Evolutionary conservation across 176 grass and related monocot genomes (phyloP), one percentile per base, ranked within the genome.

Genomic region (Triticum turgidum): DNA sequence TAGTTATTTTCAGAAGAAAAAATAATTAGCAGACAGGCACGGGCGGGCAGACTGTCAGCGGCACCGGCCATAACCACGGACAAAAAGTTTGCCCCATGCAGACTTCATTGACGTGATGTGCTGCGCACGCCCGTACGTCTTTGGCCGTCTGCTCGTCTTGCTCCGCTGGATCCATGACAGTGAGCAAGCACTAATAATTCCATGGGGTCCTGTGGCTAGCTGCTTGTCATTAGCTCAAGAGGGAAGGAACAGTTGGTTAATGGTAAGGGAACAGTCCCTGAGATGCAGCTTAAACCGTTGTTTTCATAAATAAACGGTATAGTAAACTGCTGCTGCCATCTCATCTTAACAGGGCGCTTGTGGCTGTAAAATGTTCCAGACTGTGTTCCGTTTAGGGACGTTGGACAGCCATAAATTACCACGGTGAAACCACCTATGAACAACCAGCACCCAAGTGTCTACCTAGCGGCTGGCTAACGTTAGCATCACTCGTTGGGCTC

Each of bases 31-130:
- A 74, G 37, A 29, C 27, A 52, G 70, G 13, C 24, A 30, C 42
- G 49, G 73, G 62, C 61, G 12, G 18, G 33, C 56, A 5, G 39
- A 65, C 11, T 11, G 59, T 77, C 72, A 70, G 49, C 13, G 52
- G 38, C 61, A 30, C 51, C 29, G 29, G 29, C 29, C 29, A 2
- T 30, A 30, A 30, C 29, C 51, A 49, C 25, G 72, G 30, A 78
- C 84, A 82, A 65, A 14, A 87, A 69, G 81, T 76, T 51, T 33
- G 11, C 21, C 54, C 27, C 15, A 32, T 80, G 85, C 45, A 37
- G 42, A 79, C 80, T 82, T 86, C 80, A 80, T 76, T 49, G 68
- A 58, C 66, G 41, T 71, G 30, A 24, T 85, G 33, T 24, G 51
- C 82, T 21, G 51, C 51, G 51, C 51, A 54, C 51, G 51, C 51